Evolutionary conservation across 2,329 filamentous ascomycete species (phyloP).

Genomic region (Sphaceloma murrayae): DNA sequence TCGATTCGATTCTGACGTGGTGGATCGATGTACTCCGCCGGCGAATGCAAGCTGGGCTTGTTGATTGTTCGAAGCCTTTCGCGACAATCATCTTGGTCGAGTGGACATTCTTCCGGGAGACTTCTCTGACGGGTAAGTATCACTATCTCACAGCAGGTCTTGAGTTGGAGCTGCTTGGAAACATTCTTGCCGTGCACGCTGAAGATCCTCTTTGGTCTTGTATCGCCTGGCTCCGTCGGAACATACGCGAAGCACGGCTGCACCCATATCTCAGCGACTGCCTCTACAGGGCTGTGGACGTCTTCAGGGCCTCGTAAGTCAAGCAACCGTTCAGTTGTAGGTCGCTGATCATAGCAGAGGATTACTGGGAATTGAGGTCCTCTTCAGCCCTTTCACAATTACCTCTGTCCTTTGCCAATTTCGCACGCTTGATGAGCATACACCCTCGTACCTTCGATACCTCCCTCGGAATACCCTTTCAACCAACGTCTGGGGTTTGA

Average conservation of each 20-base stretch:
- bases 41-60: constrained; percentile 16
- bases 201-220: constrained; percentile 3
- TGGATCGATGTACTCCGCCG: constrained; percentile 17
- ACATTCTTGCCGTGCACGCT: constrained; percentile 4
- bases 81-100: neutral
- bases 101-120: neutral
- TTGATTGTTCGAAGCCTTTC: constrained; percentile 8
- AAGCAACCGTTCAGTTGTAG: neutral
- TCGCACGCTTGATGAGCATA: neutral
- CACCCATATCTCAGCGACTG: neutral
- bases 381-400: constrained; percentile 10
- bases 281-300: neutral
- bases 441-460: neutral
- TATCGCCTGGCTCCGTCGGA: constrained; percentile 1
- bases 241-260: neutral
- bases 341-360: neutral
- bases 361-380: constrained; percentile 2
- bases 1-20: constrained; percentile 15
- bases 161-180: constrained; percentile 9
- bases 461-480: neutral
- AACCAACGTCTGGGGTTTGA: constrained; percentile 1
- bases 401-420: constrained; percentile 4
- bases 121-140: neutral
- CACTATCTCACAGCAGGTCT: constrained; percentile 10
- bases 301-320: constrained; percentile 6